Conservation (phyloP, 2,329 filamentous ascomycete genomes). For the Ophiostoma sp. region DNA sequence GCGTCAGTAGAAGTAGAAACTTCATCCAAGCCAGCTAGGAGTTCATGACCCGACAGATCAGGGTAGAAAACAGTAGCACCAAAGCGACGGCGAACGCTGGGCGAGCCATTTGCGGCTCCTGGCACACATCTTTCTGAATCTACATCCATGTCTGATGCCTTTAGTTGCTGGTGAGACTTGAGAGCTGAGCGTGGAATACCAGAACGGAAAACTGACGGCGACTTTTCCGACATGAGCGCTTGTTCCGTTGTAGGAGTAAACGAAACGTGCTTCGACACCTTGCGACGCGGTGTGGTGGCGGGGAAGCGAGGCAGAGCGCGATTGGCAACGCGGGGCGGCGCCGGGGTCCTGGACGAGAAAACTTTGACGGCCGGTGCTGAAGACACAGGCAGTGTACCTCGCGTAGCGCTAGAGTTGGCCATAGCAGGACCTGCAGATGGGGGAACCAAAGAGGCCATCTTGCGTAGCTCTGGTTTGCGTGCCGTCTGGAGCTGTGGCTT, state of each 20-base stretch:
- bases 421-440: background rate
- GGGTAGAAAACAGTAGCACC: conserved; percentile 46
- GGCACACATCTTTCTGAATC: background rate
- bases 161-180: conserved; percentile 30
- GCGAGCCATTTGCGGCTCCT: conserved; percentile 11
- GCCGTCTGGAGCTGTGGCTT: conserved; percentile 1
- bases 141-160: conserved; percentile 1
- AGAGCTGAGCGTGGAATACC: conserved; percentile 41
- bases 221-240: conserved; percentile 41
- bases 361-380: conserved; percentile 27
- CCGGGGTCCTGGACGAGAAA: conserved; percentile 43
- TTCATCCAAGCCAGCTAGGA: conserved; percentile 17
- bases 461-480: conserved; percentile 25
- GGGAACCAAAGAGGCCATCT: conserved; percentile 33
- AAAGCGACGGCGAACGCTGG: conserved; percentile 22
- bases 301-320: conserved; percentile 49
- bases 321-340: conserved; percentile 41
- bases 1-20: background rate
- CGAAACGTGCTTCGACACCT: conserved; percentile 65
- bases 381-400: conserved; percentile 47
- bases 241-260: conserved; percentile 68
- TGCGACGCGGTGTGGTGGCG: conserved; percentile 62
- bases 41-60: conserved; percentile 41
- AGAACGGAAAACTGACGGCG: conserved; percentile 53
- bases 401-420: conserved; percentile 32